phyloP scores from a whole-genome alignment of 1,284 basidiomycete genomes.

The Rhodofomes roseus region DNA sequence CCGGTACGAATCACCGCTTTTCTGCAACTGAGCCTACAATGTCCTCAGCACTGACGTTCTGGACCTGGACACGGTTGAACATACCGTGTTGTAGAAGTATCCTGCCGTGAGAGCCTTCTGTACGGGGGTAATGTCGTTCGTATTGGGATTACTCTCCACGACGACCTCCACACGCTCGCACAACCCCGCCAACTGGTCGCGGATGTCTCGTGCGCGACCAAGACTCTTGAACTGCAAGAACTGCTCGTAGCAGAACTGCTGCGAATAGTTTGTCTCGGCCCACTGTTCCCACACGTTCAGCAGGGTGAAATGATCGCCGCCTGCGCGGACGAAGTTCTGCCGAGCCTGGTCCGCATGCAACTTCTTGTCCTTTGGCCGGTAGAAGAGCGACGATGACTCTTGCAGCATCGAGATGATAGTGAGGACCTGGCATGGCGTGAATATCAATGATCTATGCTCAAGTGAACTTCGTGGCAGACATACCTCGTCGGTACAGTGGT shows the following conservation, averaged over 20 bases:
- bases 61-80: constrained; percentile 23
- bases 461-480: constrained; percentile 15
- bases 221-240: constrained; percentile 98
- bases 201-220: constrained; percentile 90
- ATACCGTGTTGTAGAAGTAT: constrained; percentile 93
- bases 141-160: constrained; percentile 83
- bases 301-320: constrained; percentile 98
- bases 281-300: constrained; percentile 99
- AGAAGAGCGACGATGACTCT: constrained; percentile 93
- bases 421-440: constrained; percentile 56
- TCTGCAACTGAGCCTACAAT: constrained; percentile 77
- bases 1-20: constrained; percentile 89
- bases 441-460: background rate
- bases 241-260: constrained; percentile 94
- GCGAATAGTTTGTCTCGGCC: constrained; percentile 95
- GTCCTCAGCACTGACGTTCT: constrained; percentile 3
- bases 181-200: constrained; percentile 90
- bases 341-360: constrained; percentile 94
- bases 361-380: constrained; percentile 96
- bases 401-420: constrained; percentile 98
- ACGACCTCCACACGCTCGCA: constrained; percentile 98
- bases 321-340: constrained; percentile 91
- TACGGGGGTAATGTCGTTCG: constrained; percentile 87
- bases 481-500: constrained; percentile 95
- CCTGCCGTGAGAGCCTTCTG: constrained; percentile 95